Conservation (phyloP, 78 protist species). For the Emiliania huxleyi region DNA sequence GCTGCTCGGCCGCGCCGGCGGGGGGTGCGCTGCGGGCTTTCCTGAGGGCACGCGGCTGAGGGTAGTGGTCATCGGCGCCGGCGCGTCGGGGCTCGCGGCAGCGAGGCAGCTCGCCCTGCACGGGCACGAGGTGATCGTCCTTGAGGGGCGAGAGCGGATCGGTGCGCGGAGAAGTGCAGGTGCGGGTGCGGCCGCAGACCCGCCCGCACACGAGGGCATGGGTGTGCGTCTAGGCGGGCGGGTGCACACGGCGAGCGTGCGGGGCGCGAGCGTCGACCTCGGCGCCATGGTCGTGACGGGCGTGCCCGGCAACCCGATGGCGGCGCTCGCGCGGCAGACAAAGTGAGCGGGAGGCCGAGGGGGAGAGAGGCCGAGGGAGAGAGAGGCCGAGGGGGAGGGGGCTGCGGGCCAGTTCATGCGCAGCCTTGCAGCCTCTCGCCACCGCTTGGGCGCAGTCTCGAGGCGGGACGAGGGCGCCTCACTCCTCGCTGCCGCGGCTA, state of each 20-base stretch:
- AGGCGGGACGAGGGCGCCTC: too few species aligned
- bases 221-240: slow-evolving; percentile 14
- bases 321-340: background rate
- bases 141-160: too few species aligned
- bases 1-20: background rate
- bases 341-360: too few species aligned
- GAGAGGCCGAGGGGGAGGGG: too few species aligned
- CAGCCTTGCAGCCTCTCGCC: too few species aligned
- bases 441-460: too few species aligned
- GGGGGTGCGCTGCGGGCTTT: background rate
- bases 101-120: slow-evolving; percentile 4
- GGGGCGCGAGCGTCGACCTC: background rate
- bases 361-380: too few species aligned
- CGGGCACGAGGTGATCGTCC: background rate
- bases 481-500: too few species aligned
- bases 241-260: background rate
- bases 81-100: slow-evolving; percentile 35
- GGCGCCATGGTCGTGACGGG: slow-evolving; percentile 38
- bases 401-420: too few species aligned
- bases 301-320: background rate
- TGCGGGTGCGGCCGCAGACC: background rate
- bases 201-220: background rate
- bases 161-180: too few species aligned
- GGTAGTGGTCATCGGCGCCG: slow-evolving; percentile 35
- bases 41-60: background rate